Base-by-base conservation (phyloP, 1,284 basidiomycete species). In the Bondarzewia mesenterica region DNA sequence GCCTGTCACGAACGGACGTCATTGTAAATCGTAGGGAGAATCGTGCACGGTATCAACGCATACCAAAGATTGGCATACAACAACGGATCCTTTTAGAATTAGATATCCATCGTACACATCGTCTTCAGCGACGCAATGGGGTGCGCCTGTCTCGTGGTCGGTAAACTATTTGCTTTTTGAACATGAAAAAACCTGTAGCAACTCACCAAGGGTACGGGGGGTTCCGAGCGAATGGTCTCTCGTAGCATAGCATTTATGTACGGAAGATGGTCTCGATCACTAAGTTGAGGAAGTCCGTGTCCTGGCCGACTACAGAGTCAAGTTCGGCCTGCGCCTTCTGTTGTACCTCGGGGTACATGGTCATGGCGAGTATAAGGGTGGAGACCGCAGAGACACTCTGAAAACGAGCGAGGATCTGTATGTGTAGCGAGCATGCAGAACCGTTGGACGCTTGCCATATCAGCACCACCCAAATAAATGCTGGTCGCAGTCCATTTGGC, bases 401-500 rank as follows among this genome's bases (percentile, higher is more conserved):
- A 4, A 22, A 5, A n/a, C n/a, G n/a, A n/a, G n/a, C n/a, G n/a
- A n/a, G 20, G 21, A 22, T 25, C 21, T 16, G 20, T 18, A n/a
- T 10, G 12, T 32, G 29, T 32, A 20, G 26, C 14, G 41, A 29
- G 25, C 23, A 14, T 7, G 21, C 20, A 10, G 18, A 8, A 2
- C 5, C 5, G 3, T 44, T 7, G 4, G n/a, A 16, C 7, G 53
- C 52, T 21, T 15, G 51, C 52, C 2, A 47, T 47, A 43, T 53
- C 49, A 12, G 39, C 16, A 12, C 41, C 47, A 77, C 78, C 80
- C 44, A 74, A 73, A 58, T 80, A 81, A 38, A 82, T 57, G 20
- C 78, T 80, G 29, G 77, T 77, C 20, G 77, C 66, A 46, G 76
- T 71, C 80, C 80, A 81, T 56, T 77, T 80, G 47, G 82, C 64